phyloP scores from a whole-genome alignment of 106 monocot genomes.

The Chionographis japonica region DNA sequence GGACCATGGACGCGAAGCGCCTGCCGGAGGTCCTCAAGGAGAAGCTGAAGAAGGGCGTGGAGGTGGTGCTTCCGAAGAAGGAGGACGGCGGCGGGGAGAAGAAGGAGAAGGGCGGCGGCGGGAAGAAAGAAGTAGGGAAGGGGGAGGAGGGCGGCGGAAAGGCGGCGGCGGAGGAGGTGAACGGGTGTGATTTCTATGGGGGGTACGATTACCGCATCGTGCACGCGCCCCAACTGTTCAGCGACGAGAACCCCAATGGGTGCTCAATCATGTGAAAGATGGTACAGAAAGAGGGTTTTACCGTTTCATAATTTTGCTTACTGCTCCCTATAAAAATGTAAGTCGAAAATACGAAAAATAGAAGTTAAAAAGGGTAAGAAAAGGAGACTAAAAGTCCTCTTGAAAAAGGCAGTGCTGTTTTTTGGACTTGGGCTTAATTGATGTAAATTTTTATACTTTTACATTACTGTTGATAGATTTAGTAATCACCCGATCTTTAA shows the following conservation, averaged over 20 bases:
- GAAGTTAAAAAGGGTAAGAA: no score
- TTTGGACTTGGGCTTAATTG: no score
- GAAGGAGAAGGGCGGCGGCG: conserved; percentile 4
- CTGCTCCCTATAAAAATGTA: no score
- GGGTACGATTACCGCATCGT: conserved; percentile 29
- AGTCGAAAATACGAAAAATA: no score
- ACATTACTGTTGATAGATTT: no score
- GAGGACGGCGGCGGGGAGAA: conserved; percentile 18
- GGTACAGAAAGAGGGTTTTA: background rate
- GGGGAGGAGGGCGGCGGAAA: conserved; percentile 1
- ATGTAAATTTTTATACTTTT: no score
- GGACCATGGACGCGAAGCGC: conserved; percentile 56
- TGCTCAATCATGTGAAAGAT: conserved; percentile 78
- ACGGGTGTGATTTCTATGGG: background rate
- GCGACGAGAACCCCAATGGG: conserved; percentile 94
- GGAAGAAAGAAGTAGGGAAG: conserved; percentile 1
- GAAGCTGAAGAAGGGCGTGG: conserved; percentile 51
- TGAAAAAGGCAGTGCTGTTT: no score
- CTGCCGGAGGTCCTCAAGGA: conserved; percentile 24
- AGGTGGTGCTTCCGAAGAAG: conserved; percentile 37
- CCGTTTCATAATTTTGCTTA: no score
- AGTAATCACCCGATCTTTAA: no score
- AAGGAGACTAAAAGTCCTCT: no score
- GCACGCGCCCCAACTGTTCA: conserved; percentile 71
- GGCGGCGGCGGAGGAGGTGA: conserved; percentile 4